A percentile compares a stretch with the other conserved stretches of the same genome.
Evolutionary conservation across 176 grass and related monocot genomes (phyloP).

Genomic region (Aegilops bicornis): DNA sequence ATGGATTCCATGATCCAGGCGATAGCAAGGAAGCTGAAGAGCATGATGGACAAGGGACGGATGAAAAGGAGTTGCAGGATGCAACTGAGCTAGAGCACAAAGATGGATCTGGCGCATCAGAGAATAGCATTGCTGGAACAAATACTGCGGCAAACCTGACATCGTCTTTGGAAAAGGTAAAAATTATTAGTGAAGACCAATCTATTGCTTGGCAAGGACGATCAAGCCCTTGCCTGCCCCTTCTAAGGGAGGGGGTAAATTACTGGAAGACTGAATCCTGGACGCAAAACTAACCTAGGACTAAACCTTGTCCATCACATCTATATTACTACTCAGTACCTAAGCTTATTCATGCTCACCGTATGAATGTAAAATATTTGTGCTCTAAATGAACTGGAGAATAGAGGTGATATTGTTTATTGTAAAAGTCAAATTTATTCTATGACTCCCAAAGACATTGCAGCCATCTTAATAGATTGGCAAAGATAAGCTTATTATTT

Average conservation of each 20-base stretch:
- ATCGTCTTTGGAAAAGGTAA: conserved; percentile 29
- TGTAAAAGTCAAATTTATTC: not conserved
- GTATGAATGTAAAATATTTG: not conserved
- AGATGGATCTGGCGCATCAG: conserved; percentile 11
- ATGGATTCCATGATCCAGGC: not conserved
- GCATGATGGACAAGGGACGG: not conserved
- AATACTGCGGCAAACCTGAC: not conserved
- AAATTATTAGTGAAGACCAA: not conserved
- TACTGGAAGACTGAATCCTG: too few species aligned
- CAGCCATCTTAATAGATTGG: not conserved
- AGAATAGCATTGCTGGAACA: not conserved
- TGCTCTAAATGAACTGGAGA: not conserved
- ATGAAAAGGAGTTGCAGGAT: not conserved
- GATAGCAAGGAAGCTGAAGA: not conserved
- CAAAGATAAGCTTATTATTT: not conserved
- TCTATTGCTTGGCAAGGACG: not conserved
- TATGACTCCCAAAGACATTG: not conserved
- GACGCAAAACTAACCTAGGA: not conserved
- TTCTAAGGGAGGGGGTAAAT: not conserved
- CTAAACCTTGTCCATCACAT: not conserved
- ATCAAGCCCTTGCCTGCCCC: not conserved
- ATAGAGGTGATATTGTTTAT: not conserved
- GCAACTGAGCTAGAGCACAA: conserved; percentile 6
- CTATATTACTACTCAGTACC: not conserved
- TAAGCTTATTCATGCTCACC: not conserved